phyloP scores from a whole-genome alignment of 75 land plant species.

The Sequoiadendron giganteum region DNA sequence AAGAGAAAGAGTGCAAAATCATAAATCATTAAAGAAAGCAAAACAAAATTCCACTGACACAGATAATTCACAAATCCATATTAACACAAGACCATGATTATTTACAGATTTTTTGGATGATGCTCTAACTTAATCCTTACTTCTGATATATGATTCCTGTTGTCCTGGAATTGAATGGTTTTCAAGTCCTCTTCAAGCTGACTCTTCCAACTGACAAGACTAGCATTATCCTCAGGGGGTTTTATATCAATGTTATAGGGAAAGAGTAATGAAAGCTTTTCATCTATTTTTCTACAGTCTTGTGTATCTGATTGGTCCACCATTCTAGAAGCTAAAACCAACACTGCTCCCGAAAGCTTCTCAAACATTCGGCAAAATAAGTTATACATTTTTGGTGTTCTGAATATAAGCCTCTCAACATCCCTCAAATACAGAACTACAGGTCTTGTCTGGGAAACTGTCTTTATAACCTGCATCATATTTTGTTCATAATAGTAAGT shows the following conservation, averaged over 20 bases:
- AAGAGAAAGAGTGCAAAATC: neutral
- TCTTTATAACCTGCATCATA: neutral
- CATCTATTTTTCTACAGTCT: conserved; percentile 5
- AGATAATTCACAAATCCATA: too few relatives aligned
- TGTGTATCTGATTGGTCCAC: conserved; percentile 8
- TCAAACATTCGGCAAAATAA: conserved; percentile 20
- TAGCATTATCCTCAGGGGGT: conserved; percentile 16
- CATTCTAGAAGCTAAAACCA: conserved; percentile 31
- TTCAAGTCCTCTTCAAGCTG: conserved; percentile 35
- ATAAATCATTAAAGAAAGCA: too few relatives aligned
- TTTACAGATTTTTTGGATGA: neutral
- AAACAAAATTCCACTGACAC: too few relatives aligned
- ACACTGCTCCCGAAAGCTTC: conserved; percentile 33
- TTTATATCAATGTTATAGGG: conserved; percentile 26
- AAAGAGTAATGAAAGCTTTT: conserved; percentile 16
- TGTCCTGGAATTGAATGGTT: conserved; percentile 28
- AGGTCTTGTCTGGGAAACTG: conserved; percentile 18
- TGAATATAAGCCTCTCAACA: conserved; percentile 36
- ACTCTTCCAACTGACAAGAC: conserved; percentile 27
- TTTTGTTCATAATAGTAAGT: neutral
- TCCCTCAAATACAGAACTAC: conserved; percentile 33
- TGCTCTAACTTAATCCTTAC: neutral
- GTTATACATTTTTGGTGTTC: conserved; percentile 14
- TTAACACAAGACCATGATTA: neutral
- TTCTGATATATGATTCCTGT: conserved; percentile 27